Evolutionary conservation across 2,329 filamentous ascomycete genomes (phyloP).

Genomic region (Exserohilum rostratum): DNA sequence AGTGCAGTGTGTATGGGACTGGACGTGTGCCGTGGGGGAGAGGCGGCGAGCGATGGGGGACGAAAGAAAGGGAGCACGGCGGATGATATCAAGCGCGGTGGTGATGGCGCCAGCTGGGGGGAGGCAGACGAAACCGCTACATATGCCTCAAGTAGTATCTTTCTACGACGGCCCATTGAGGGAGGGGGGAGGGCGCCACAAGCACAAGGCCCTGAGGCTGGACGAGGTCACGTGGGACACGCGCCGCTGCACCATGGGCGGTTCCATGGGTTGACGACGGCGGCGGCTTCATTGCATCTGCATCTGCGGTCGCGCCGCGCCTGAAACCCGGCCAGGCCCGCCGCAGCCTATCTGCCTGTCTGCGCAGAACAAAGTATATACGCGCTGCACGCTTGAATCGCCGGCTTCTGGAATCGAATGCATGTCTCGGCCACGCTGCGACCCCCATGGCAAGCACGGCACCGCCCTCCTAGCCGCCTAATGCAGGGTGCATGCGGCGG

Average conservation of each 20-base stretch:
- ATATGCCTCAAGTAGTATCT: constrained; percentile 10
- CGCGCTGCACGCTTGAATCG: background rate
- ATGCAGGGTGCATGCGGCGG: constrained; percentile 19
- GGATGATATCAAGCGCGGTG: too few relatives aligned
- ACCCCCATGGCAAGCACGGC: background rate
- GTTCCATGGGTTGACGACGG: background rate
- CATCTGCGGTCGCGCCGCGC: background rate
- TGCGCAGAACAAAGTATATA: constrained; percentile 3
- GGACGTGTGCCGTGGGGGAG: constrained; percentile 5
- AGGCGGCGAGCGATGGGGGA: background rate
- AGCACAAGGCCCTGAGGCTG: constrained; percentile 9
- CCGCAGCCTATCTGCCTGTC: too few relatives aligned
- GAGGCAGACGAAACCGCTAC: constrained; percentile 2
- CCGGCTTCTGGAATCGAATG: background rate
- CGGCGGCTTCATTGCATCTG: too few relatives aligned
- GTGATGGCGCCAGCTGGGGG: background rate
- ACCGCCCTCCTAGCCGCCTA: constrained; percentile 6
- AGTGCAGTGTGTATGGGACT: background rate
- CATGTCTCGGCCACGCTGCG: background rate
- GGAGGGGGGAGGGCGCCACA: constrained; percentile 1
- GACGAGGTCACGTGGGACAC: constrained; percentile 6
- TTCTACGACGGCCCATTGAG: background rate
- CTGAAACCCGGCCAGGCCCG: background rate
- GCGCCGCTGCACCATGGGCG: too few relatives aligned
- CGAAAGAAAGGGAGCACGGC: background rate